These are phyloP conservation scores for Brachypodium distachyon DNA, from an alignment of 202 grass and related monocot genomes.

Conservation along the genomic window DNA sequence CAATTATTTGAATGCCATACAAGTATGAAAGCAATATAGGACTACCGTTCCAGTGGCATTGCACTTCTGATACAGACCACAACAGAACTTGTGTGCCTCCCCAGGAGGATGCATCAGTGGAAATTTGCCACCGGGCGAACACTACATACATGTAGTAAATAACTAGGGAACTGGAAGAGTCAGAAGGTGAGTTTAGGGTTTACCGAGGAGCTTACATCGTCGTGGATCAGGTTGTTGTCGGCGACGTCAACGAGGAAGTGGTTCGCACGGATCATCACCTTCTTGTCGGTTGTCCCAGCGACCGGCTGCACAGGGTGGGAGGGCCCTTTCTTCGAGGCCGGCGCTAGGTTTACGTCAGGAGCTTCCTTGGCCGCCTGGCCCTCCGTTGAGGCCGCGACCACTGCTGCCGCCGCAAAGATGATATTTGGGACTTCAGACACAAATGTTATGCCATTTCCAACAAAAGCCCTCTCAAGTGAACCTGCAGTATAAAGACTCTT, in stretches of 20 bases:
- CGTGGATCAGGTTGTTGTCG: constrained; percentile 65
- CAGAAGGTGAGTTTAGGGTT: neutral
- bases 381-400: neutral
- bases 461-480: constrained; percentile 35
- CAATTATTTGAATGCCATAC: neutral
- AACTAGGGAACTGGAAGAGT: too few species aligned
- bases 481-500: constrained; percentile 54
- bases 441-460: constrained; percentile 28
- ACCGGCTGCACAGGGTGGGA: constrained; percentile 29
- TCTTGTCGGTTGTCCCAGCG: constrained; percentile 20
- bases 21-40: neutral
- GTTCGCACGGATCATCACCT: constrained; percentile 46
- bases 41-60: constrained; percentile 60
- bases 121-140: too few species aligned
- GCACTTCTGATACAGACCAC: constrained; percentile 52
- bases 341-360: constrained; percentile 3
- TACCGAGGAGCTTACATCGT: constrained; percentile 44
- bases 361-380: neutral
- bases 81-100: constrained; percentile 43
- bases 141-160: neutral
- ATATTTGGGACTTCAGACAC: constrained; percentile 54
- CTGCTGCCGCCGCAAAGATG: constrained; percentile 32
- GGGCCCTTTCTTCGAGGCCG: constrained; percentile 39
- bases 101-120: constrained; percentile 41
- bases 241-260: constrained; percentile 77